Evolutionary conservation across 305 asterid species (phyloP).

Genomic region (Solanum hybrid): DNA sequence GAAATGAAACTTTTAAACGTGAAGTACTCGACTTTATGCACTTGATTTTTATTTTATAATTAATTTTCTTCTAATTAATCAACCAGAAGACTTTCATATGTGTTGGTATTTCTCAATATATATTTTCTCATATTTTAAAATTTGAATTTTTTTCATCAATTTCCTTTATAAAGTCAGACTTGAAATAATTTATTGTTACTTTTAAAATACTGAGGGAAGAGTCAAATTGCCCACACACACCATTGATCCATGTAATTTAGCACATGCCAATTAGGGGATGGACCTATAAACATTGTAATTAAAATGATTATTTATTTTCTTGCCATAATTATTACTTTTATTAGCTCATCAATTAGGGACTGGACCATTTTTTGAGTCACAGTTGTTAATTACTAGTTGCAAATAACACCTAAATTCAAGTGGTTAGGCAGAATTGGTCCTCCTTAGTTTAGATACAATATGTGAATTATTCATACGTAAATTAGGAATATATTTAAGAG

Average conservation of each 20-base stretch:
- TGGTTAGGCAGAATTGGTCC: background rate
- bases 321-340: background rate
- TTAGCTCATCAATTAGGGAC: background rate
- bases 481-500: background rate
- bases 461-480: too few species aligned
- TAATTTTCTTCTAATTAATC: background rate
- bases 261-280: background rate
- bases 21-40: background rate
- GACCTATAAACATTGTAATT: background rate
- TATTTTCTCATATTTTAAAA: background rate
- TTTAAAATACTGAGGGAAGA: background rate
- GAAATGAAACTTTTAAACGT: background rate
- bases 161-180: background rate
- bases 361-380: background rate
- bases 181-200: background rate
- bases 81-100: background rate
- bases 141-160: background rate
- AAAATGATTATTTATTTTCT: too few species aligned
- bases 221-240: background rate
- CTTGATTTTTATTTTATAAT: too few species aligned
- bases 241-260: background rate
- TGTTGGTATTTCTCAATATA: background rate
- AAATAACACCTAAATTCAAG: background rate
- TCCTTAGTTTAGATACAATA: background rate
- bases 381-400: background rate